Evolutionary conservation across 495 filamentous ascomycete species (phyloP).

Genomic region (Penicillium manginii): DNA sequence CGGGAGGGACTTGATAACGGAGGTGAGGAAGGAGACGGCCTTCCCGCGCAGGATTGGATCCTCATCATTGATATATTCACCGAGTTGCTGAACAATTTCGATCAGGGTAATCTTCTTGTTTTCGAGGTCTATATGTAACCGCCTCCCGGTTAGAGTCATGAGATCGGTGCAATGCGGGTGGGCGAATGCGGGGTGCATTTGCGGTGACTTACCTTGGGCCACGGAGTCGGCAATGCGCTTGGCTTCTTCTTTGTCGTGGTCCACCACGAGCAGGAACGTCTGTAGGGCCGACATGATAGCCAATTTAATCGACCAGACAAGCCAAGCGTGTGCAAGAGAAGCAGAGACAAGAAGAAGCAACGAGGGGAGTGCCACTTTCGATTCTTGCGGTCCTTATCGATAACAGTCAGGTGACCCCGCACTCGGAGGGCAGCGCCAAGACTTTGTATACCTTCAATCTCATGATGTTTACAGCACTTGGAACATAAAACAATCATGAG

Average conservation of each 20-base stretch:
- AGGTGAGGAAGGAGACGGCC: slow-evolving; percentile 69
- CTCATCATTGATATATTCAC: slow-evolving; percentile 73
- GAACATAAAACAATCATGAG: no score
- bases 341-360: slow-evolving; percentile 2
- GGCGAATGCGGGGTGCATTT: slow-evolving; percentile 26
- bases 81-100: slow-evolving; percentile 67
- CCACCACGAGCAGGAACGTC: slow-evolving; percentile 66
- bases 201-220: slow-evolving; percentile 53
- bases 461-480: no score
- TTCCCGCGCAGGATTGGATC: slow-evolving; percentile 65
- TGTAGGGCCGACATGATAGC: slow-evolving; percentile 63
- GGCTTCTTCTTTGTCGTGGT: slow-evolving; percentile 65
- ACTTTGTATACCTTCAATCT: neutral
- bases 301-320: slow-evolving; percentile 23
- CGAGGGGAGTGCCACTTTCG: slow-evolving; percentile 17
- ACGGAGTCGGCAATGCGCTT: slow-evolving; percentile 58
- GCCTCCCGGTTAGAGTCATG: slow-evolving; percentile 17
- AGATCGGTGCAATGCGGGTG: neutral
- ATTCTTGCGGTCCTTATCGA: slow-evolving; percentile 16
- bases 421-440: neutral
- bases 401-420: slow-evolving; percentile 3
- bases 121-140: slow-evolving; percentile 56
- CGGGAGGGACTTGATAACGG: slow-evolving; percentile 62
- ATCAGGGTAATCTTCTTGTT: slow-evolving; percentile 65
- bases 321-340: slow-evolving; percentile 8